Conservation (phyloP, 2,329 filamentous ascomycete genomes). For the Monosporascus sp. region DNA sequence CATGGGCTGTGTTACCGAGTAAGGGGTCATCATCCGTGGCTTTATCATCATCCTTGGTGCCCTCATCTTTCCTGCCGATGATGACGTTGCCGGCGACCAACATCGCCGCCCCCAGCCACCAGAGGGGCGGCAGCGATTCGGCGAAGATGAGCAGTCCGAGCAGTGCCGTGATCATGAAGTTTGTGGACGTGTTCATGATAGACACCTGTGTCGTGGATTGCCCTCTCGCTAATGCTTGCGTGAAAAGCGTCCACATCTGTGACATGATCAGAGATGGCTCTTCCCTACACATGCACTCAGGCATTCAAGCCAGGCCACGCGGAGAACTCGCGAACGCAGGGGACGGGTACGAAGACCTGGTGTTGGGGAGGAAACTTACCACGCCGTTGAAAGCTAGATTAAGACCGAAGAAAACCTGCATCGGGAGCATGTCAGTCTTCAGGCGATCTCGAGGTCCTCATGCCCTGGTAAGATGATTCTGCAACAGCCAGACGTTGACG, state of each 20-base stretch:
- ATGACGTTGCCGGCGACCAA: constrained; percentile 74
- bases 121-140: constrained; percentile 65
- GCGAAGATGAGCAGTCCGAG: constrained; percentile 66
- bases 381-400: constrained; percentile 72
- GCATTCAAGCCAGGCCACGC: no score
- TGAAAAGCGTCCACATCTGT: constrained; percentile 80
- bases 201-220: constrained; percentile 73
- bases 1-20: no score
- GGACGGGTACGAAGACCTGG: neutral
- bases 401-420: constrained; percentile 65
- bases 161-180: constrained; percentile 74
- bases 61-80: constrained; percentile 56
- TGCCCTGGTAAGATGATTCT: no score
- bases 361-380: constrained; percentile 33
- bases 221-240: constrained; percentile 67
- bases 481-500: neutral
- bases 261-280: no score
- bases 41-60: neutral
- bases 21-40: no score
- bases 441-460: neutral
- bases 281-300: no score
- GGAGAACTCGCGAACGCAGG: neutral
- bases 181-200: constrained; percentile 76
- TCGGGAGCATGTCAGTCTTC: neutral
- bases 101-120: constrained; percentile 70